Evolutionary conservation across 129 eudicot genomes (phyloP).

Genomic region (Tagetes erecta): DNA sequence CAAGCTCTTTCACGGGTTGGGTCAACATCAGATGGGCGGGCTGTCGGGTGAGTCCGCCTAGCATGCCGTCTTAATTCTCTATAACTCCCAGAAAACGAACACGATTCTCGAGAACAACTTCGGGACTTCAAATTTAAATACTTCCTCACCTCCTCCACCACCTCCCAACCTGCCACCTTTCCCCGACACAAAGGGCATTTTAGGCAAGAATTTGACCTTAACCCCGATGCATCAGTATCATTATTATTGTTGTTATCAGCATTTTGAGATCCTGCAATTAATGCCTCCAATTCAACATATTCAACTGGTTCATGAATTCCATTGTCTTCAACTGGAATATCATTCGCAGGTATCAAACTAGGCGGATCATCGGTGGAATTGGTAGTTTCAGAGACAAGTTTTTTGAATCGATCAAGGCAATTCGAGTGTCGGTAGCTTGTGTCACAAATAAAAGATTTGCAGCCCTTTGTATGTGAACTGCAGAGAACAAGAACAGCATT

Average conservation of each 20-base stretch:
- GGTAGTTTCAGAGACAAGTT: constrained; percentile 48
- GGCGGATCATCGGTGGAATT: constrained; percentile 31
- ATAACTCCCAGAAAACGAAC: constrained; percentile 74
- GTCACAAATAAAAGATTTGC: constrained; percentile 88
- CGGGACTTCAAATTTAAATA: constrained; percentile 69
- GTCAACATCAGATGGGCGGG: constrained; percentile 81
- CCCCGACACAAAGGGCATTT: constrained; percentile 94
- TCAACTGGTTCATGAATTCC: constrained; percentile 22
- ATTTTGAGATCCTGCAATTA: constrained; percentile 28
- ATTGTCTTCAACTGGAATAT: constrained; percentile 28
- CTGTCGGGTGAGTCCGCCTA: constrained; percentile 81
- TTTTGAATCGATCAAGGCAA: constrained; percentile 80
- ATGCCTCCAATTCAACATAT: constrained; percentile 27
- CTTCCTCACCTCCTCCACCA: constrained; percentile 74
- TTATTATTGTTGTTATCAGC: neutral
- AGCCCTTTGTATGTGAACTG: constrained; percentile 81
- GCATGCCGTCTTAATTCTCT: constrained; percentile 83
- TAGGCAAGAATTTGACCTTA: constrained; percentile 35
- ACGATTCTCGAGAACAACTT: constrained; percentile 83
- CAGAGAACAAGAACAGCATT: constrained; percentile 90
- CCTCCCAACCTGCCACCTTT: constrained; percentile 62
- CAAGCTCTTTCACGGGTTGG: constrained; percentile 84
- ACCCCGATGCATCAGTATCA: constrained; percentile 25
- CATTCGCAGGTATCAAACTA: constrained; percentile 16
- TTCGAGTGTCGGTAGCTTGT: constrained; percentile 94